Evolutionary conservation across 2,329 filamentous ascomycete species (phyloP).

Genomic region (Penicillium paneum): DNA sequence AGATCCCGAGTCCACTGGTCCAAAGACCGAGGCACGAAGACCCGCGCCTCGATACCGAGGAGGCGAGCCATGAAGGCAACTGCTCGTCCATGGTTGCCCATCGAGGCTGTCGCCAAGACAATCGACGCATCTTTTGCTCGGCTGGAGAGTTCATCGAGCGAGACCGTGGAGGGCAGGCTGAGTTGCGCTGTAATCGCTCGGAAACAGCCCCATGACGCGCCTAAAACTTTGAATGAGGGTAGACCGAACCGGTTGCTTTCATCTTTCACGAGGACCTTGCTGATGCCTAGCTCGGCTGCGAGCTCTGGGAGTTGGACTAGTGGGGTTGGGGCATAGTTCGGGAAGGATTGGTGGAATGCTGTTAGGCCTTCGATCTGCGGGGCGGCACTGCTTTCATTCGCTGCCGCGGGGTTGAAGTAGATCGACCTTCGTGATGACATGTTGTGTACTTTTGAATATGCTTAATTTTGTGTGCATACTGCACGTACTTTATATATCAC

Average conservation of each 20-base stretch:
- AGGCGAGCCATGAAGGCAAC: constrained; percentile 65
- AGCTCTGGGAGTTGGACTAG: constrained; percentile 54
- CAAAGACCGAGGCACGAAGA: constrained; percentile 64
- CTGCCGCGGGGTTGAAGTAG: constrained; percentile 25
- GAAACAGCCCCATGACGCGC: constrained; percentile 70
- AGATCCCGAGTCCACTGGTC: constrained; percentile 50
- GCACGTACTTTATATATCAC: neutral
- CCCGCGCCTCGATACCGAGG: constrained; percentile 53
- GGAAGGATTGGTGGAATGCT: constrained; percentile 58
- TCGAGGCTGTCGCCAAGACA: constrained; percentile 62
- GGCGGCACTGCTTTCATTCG: constrained; percentile 14
- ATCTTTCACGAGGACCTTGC: constrained; percentile 64
- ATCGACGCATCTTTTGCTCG: constrained; percentile 34
- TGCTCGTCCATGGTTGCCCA: constrained; percentile 74
- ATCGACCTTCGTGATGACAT: constrained; percentile 26
- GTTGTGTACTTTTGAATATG: neutral
- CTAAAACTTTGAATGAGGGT: constrained; percentile 76
- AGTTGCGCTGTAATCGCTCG: constrained; percentile 53
- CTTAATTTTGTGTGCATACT: neutral
- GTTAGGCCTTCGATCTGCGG: constrained; percentile 12
- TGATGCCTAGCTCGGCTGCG: constrained; percentile 57
- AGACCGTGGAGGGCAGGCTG: constrained; percentile 42
- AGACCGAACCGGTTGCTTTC: constrained; percentile 67
- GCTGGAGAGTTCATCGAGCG: constrained; percentile 45
- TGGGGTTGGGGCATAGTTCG: constrained; percentile 55